Conservation (phyloP, 805 yeast genomes). For the Metschnikowia matae region DNA sequence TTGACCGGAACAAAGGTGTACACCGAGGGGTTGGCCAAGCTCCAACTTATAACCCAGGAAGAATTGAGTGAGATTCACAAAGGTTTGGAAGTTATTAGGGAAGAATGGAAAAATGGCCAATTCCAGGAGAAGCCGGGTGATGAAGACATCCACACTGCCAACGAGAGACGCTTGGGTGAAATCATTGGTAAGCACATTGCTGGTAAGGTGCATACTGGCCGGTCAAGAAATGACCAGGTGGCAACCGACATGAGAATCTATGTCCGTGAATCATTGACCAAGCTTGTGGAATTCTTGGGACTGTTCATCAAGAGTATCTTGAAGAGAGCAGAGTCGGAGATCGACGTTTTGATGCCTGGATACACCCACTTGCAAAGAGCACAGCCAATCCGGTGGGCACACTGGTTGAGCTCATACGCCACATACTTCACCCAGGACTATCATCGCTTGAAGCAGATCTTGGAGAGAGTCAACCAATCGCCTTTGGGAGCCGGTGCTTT, state of each 20-base stretch:
- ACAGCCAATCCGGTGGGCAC: constrained; percentile 99
- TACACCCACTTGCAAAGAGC: constrained; percentile 98
- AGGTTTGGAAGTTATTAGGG: constrained; percentile 67
- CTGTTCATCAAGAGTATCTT: constrained; percentile 64
- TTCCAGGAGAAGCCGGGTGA: constrained; percentile 84
- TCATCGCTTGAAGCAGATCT: constrained; percentile 75
- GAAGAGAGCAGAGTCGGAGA: constrained; percentile 77
- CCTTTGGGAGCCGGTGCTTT: constrained; percentile 98
- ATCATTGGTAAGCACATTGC: constrained; percentile 89
- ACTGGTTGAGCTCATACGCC: constrained; percentile 92
- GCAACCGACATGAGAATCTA: constrained; percentile 98
- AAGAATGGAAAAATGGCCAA: constrained; percentile 72
- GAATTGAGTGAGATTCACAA: constrained; percentile 80
- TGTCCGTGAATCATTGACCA: constrained; percentile 74
- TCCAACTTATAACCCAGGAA: constrained; percentile 65
- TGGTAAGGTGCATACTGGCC: constrained; percentile 98
- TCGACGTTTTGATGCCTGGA: constrained; percentile 96
- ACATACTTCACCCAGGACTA: constrained; percentile 91
- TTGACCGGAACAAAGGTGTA: constrained; percentile 91
- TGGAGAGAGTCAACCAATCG: constrained; percentile 76
- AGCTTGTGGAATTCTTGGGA: constrained; percentile 52
- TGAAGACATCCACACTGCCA: constrained; percentile 98
- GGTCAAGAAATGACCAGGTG: constrained; percentile 97
- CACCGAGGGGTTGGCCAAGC: constrained; percentile 77
- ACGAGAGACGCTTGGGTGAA: constrained; percentile 96